These are phyloP conservation scores for Amesomyces nigricolor DNA, from an alignment of 2,329 filamentous ascomycete genomes.

Conservation along the genomic window DNA sequence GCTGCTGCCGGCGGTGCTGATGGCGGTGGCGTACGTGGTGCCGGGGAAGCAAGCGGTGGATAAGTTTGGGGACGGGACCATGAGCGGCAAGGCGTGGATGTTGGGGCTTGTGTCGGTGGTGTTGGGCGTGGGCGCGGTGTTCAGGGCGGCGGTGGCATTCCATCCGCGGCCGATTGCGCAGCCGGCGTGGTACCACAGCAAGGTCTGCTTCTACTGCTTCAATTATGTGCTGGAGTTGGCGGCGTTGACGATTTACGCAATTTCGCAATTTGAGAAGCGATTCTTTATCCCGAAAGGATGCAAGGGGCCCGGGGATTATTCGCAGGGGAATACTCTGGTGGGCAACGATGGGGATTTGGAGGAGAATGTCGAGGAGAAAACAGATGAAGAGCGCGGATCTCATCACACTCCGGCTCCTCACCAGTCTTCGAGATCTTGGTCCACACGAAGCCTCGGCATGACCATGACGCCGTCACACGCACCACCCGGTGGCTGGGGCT, in stretches of 20 bases:
- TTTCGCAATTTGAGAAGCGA: slow-evolving; percentile 65
- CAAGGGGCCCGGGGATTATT: slow-evolving; percentile 50
- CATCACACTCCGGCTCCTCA: too few species aligned
- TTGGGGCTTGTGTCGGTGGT: slow-evolving; percentile 54
- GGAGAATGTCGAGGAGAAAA: too few species aligned
- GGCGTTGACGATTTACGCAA: slow-evolving; percentile 61
- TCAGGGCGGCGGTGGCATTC: slow-evolving; percentile 58
- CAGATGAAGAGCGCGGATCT: too few species aligned
- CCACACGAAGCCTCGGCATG: too few species aligned
- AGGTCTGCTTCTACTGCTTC: slow-evolving; percentile 72
- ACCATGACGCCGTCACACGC: too few species aligned
- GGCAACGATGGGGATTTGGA: too few species aligned
- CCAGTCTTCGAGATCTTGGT: too few species aligned
- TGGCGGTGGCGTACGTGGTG: slow-evolving; percentile 46
- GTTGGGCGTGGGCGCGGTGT: slow-evolving; percentile 63
- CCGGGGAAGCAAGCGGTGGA: slow-evolving; percentile 38
- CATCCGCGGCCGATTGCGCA: slow-evolving; percentile 42
- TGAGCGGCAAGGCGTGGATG: slow-evolving; percentile 61
- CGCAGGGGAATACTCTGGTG: not conserved
- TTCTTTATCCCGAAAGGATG: slow-evolving; percentile 72
- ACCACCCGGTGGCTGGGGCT: too few species aligned
- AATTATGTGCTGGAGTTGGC: slow-evolving; percentile 70
- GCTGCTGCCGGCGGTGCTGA: slow-evolving; percentile 59
- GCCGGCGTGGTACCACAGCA: slow-evolving; percentile 65
- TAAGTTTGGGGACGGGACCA: slow-evolving; percentile 61